Evolutionary conservation across 1,139 yeast genomes (phyloP), one percentile per base, ranked within the genome.

Genomic region (Pichia kudriavzevii): DNA sequence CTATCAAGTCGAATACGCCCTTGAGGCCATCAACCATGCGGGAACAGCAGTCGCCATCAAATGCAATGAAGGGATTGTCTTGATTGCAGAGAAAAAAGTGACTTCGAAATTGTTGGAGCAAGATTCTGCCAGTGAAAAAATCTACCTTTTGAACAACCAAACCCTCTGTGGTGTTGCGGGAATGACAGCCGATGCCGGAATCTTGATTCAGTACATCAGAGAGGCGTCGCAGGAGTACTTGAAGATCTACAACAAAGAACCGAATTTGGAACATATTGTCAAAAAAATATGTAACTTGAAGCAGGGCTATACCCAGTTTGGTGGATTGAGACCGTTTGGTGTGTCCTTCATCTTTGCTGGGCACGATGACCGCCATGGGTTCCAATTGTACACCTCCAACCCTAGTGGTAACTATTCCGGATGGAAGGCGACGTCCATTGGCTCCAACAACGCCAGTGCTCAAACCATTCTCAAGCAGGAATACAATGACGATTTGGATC

Each of bases 391-490:
- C 62, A 88, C 95, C 14, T 82, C 95, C 15, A 91, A 93, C 57
- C 99, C 99, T 11, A 82, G 95, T 0, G 99, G 99, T 24, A 93
- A 93, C 62, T 93, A 87, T 58, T 77, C 94, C 25, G 98, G 98
- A 19, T 93, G 99, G 99, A 87, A 83, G 60, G 98, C 98, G 30
- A 88, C 96, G 28, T 75, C 88, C 51, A 91, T 91, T 44, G 99
- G 99, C 27, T 95, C 97, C 39, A 93, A 91, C 63, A 88, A 85
- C 46, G 76, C 95, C 5, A 88, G 95, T 29, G 96, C 97, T 2
- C 98, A 93, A 63, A 88, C 98, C 1, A 66, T 93, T 46, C 69
- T 93, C 55, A 93, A 91, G 62, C 94, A 88, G 64, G 98, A 93
- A 54, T 93, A 83, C 64, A 85, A 82, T 55, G 93, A 84, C 49